Evolutionary conservation across 2,329 filamentous ascomycete species (phyloP).

Genomic region (Aureobasidium melanogenum): DNA sequence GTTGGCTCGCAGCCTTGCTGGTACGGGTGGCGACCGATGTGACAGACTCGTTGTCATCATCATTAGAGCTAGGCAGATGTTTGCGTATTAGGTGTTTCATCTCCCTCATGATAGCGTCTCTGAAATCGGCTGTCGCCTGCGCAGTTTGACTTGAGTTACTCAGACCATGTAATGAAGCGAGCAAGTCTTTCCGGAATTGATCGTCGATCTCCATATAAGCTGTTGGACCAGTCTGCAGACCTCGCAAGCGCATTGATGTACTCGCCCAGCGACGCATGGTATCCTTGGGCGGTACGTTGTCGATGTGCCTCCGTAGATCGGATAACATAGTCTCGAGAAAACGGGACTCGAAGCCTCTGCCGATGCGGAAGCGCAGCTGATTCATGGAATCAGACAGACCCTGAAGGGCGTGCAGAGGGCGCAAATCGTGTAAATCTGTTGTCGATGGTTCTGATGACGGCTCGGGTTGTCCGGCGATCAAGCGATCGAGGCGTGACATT

Average conservation of each 20-base stretch:
- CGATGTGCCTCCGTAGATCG: slow-evolving; percentile 74
- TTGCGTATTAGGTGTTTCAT: slow-evolving; percentile 76
- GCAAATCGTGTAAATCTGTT: slow-evolving; percentile 54
- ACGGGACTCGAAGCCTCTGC: slow-evolving; percentile 73
- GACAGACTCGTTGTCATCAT: slow-evolving; percentile 77
- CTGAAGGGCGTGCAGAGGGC: slow-evolving; percentile 68
- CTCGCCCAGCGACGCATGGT: slow-evolving; percentile 80
- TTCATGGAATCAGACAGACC: slow-evolving; percentile 70
- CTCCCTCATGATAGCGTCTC: slow-evolving; percentile 76
- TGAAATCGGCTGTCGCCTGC: slow-evolving; percentile 72
- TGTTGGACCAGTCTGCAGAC: slow-evolving; percentile 59
- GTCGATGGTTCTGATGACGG: slow-evolving; percentile 22
- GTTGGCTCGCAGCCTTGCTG: slow-evolving; percentile 61
- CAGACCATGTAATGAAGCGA: slow-evolving; percentile 67
- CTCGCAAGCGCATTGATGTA: slow-evolving; percentile 63
- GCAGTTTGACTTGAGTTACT: slow-evolving; percentile 71
- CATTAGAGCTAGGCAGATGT: slow-evolving; percentile 82
- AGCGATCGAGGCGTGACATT: slow-evolving; percentile 67
- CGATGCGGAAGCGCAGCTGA: slow-evolving; percentile 69
- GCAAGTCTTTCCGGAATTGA: slow-evolving; percentile 60
- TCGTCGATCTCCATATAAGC: slow-evolving; percentile 69
- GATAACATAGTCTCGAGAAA: slow-evolving; percentile 70
- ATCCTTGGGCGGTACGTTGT: slow-evolving; percentile 59
- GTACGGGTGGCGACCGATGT: slow-evolving; percentile 59
- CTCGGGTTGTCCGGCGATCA: slow-evolving; percentile 66